Base-by-base conservation (phyloP, 371 early-diverging fungal species). In the Dichotomocladium elegans region DNA sequence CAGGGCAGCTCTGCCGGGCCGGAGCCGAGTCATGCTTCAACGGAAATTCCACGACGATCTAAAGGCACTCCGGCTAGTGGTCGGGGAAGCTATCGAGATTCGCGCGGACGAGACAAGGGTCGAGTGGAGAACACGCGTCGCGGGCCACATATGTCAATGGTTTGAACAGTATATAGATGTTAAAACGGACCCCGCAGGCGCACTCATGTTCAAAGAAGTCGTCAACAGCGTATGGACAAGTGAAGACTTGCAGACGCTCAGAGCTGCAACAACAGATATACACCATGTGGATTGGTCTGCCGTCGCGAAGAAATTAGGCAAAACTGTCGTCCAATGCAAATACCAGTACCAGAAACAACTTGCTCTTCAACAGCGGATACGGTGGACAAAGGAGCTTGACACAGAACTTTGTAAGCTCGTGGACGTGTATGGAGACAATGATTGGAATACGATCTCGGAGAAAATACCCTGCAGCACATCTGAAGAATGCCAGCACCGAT, bases 331-430 rank as follows among this genome's bases (percentile, higher is more conserved):
- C 1, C 66, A 69, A 54, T 68, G 69, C 37, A 57, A 48, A 43
- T 25, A 33, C 19, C 53, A 56, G 21, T 66, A 59, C 14, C 5
- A 51, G 3, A 21, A 54, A 37, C 41, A 45, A 3, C n/a, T 10
- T 26, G 10, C 11, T 0, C 24, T 22, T 19, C 11, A 17, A 35
- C 51, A 21, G 4, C 34, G 34, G 24, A 35, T 2, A 24, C 34
- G 3, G 3, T 74, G 71, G 71, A 55, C 61, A 22, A 4, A 51
- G 14, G 58, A 70, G 29, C 71, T 70, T 53, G 57, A 66, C 26
- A 26, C 41, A 21, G 55, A 58, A 41, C 30, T 70, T 8, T 11
- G 49, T 2, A 12, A 55, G 7, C 42, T 66, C 1, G 45, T 50
- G 2, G n/a, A 53, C 0, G 17, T 33, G 3, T 1, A 48, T 25